These are phyloP conservation scores for Aphanomyces astaci DNA, from an alignment of 352 stramenopile species.

Conservation along the genomic window DNA sequence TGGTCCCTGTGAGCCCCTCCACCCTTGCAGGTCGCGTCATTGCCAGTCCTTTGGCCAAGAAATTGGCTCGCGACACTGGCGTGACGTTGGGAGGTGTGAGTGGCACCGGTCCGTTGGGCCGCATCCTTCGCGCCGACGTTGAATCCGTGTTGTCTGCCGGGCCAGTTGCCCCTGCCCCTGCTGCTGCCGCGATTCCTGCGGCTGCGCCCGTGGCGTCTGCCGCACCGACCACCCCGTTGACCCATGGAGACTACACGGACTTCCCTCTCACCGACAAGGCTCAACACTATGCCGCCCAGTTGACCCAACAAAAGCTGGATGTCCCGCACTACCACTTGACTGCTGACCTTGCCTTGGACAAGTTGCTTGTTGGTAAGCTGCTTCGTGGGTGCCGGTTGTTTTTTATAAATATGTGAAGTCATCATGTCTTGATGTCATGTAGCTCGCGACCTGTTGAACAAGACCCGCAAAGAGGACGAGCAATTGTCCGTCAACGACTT, in stretches of 20 bases:
- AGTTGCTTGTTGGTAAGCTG: conserved; percentile 66
- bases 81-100: conserved; percentile 56
- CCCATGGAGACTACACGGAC: conserved; percentile 85
- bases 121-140: conserved; percentile 93
- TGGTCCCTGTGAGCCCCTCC: conserved; percentile 9
- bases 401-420: conserved; percentile 5
- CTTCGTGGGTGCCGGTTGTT: background rate
- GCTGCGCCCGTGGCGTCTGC: conserved; percentile 26
- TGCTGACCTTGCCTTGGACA: conserved; percentile 89
- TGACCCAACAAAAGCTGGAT: conserved; percentile 90
- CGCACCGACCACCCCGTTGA: conserved; percentile 31
- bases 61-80: conserved; percentile 75
- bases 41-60: conserved; percentile 92
- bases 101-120: conserved; percentile 78
- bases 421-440: no score
- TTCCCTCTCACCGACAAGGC: conserved; percentile 83
- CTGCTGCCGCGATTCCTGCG: conserved; percentile 24
- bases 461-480: conserved; percentile 84
- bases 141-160: conserved; percentile 78
- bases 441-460: conserved; percentile 85
- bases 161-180: conserved; percentile 19
- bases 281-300: conserved; percentile 70
- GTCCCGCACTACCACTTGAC: conserved; percentile 98
- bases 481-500: conserved; percentile 98
- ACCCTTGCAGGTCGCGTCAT: conserved; percentile 75